A percentile compares a stretch with the other conserved stretches of the same genome.
phyloP scores from a whole-genome alignment of 2,329 filamentous ascomycete genomes.

The Macrophomina pseudophaseolina region DNA sequence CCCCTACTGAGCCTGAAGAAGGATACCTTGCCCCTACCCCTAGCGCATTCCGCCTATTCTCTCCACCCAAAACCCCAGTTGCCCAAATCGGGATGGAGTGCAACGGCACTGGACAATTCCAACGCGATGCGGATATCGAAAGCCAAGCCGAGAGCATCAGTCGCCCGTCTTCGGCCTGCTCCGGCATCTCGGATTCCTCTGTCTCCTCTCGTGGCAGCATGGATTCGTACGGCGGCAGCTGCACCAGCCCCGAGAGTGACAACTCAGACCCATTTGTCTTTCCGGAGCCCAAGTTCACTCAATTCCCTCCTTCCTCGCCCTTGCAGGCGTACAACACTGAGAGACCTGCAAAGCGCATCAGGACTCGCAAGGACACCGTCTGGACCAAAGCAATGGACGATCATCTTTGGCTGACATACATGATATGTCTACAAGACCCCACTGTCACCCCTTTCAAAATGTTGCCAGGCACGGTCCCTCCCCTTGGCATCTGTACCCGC shows the following conservation, averaged over 20 bases:
- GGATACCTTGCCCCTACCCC: slow-evolving; percentile 50
- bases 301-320: slow-evolving; percentile 40
- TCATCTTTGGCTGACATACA: slow-evolving; percentile 70
- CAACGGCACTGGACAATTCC: slow-evolving; percentile 36
- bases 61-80: slow-evolving; percentile 56
- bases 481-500: slow-evolving; percentile 67
- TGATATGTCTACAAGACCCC: slow-evolving; percentile 68
- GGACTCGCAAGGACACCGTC: slow-evolving; percentile 46
- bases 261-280: slow-evolving; percentile 61
- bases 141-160: slow-evolving; percentile 52
- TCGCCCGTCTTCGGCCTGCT: slow-evolving; percentile 63
- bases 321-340: slow-evolving; percentile 36
- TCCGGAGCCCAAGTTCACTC: slow-evolving; percentile 39
- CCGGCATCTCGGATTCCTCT: slow-evolving; percentile 66
- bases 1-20: slow-evolving; percentile 40
- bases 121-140: slow-evolving; percentile 41
- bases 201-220: slow-evolving; percentile 64
- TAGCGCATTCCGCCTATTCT: slow-evolving; percentile 45
- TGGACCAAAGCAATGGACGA: slow-evolving; percentile 70
- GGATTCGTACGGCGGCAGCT: slow-evolving; percentile 63
- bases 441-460: slow-evolving; percentile 71
- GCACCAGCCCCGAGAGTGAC: slow-evolving; percentile 66
- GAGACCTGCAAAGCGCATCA: slow-evolving; percentile 47
- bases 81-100: slow-evolving; percentile 44
- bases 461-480: slow-evolving; percentile 66